Percentiles rank a stretch among this genome's conserved stretches.
Evolutionary conservation across 352 stramenopile genomes (phyloP).

Genomic region (Pythium coloratum): DNA sequence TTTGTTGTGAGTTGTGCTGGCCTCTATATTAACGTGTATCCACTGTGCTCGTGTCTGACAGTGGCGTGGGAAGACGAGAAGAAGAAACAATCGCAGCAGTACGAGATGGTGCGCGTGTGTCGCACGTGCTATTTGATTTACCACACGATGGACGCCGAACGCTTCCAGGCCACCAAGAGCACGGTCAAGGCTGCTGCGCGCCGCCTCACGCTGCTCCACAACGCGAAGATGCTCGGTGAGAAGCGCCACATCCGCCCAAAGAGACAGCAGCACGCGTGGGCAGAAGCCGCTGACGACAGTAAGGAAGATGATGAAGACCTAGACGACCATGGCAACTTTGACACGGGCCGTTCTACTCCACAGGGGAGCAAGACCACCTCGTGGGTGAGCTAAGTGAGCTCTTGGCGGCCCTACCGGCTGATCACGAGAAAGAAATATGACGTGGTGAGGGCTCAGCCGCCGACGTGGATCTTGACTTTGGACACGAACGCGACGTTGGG

Average conservation of each 20-base stretch:
- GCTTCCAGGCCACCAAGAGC: conserved; percentile 30
- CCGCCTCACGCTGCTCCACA: conserved; percentile 26
- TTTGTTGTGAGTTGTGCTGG: not conserved
- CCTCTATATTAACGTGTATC: too few species aligned
- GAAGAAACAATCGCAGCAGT: conserved; percentile 29
- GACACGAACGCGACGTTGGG: conserved; percentile 53
- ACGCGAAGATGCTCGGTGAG: conserved; percentile 22
- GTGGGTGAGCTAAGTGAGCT: not conserved
- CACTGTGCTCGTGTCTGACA: conserved; percentile 7
- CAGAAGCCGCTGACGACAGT: not conserved
- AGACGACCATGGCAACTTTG: not conserved
- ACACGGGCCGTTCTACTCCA: not conserved
- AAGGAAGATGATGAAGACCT: not conserved
- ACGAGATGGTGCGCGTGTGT: conserved; percentile 33
- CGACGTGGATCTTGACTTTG: conserved; percentile 28
- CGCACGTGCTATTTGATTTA: conserved; percentile 30
- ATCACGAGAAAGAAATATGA: too few species aligned
- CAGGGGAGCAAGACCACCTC: not conserved
- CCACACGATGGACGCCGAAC: conserved; percentile 29
- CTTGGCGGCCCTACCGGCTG: too few species aligned
- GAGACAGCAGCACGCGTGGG: conserved; percentile 5
- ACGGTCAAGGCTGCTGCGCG: conserved; percentile 28
- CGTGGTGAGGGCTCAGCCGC: conserved; percentile 10
- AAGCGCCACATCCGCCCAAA: not conserved
- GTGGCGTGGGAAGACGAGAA: conserved; percentile 53